Evolutionary conservation across 495 filamentous ascomycete genomes (phyloP), one percentile per base, ranked within the genome.

Genomic region (Hypoxylon intermedium): DNA sequence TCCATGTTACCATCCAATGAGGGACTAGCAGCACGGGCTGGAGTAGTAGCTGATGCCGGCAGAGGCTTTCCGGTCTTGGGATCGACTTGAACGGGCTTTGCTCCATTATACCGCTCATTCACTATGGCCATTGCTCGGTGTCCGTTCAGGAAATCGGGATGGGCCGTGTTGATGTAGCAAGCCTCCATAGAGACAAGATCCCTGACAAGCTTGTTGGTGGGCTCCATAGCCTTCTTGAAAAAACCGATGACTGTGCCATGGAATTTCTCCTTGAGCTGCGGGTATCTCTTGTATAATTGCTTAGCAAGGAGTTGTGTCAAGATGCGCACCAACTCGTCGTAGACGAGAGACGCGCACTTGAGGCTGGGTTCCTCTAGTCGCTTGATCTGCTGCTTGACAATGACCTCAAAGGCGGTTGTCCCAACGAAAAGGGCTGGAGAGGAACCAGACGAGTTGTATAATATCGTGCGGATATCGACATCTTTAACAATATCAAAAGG

Each of bases 331-430:
- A 99, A 79, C 79, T 99, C 95, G 75, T 99, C 95, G 68, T 97
- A 99, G 9, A 99, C 93, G 47, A 99, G 80, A 28, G 90, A 93
- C 36, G 94, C 93, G 81, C 95, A 99, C 78, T 97, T 98, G 71
- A 95, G 75, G 74, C 91, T 96, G 23, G 95, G 95, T 53, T 99
- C 95, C 75, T 99, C 95, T 43, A 99, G 75, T 40, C 95, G 85
- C 82, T 88, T 95, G 75, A 99, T 99, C 72, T 99, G 92, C 72
- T 97, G 89, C 83, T 98, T 99, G 62, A 98, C 95, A 63, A 99
- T 97, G 45, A 96, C 81, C 72, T 99, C 95, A 55, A 99, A 99
- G 2, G 95, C 95, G 0, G 92, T 94, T 6, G 95, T 98, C 48
- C 93, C 94, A 33, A 99, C 95, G 73, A 99, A 99, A 9, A 99